phyloP scores from a whole-genome alignment of 148 eudicot species.

The Amaranthus palmeri region DNA sequence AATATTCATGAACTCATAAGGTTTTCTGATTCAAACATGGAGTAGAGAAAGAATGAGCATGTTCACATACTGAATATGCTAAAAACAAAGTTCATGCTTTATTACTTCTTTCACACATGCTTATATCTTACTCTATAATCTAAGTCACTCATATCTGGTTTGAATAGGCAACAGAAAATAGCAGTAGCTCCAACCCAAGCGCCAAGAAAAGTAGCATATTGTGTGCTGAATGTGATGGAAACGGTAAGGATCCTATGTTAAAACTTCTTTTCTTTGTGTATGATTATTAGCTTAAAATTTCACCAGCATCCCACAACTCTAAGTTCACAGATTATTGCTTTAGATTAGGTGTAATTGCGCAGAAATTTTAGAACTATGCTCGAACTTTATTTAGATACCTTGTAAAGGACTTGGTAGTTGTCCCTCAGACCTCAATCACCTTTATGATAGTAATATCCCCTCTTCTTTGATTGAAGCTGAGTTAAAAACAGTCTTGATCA shows the following conservation, averaged over 20 bases:
- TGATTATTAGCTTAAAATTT: not conserved
- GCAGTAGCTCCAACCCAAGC: constrained; percentile 11
- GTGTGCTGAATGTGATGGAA: constrained; percentile 54
- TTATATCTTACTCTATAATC: not conserved
- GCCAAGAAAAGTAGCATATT: constrained; percentile 42
- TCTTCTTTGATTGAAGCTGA: not conserved
- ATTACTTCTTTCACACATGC: not conserved
- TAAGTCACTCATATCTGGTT: not conserved
- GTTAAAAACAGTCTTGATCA: too few species aligned
- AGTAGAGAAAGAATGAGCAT: too few species aligned
- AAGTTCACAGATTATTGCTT: not conserved
- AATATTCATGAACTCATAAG: too few species aligned
- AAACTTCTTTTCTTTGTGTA: not conserved
- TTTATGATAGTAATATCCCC: not conserved
- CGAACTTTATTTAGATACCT: too few species aligned
- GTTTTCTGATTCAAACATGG: too few species aligned
- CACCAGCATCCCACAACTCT: not conserved
- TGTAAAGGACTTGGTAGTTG: too few species aligned
- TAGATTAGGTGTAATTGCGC: too few species aligned
- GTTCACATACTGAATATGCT: not conserved
- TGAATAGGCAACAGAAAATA: constrained; percentile 33
- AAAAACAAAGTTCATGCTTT: not conserved
- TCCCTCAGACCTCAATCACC: too few species aligned
- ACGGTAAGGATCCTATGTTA: constrained; percentile 29
- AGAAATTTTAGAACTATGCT: too few species aligned